A percentile compares a stretch with the other conserved stretches of the same genome.
These are phyloP conservation scores for Marasmius tenuissimus DNA, from an alignment of 1,284 basidiomycete species.

Conservation along the genomic window DNA sequence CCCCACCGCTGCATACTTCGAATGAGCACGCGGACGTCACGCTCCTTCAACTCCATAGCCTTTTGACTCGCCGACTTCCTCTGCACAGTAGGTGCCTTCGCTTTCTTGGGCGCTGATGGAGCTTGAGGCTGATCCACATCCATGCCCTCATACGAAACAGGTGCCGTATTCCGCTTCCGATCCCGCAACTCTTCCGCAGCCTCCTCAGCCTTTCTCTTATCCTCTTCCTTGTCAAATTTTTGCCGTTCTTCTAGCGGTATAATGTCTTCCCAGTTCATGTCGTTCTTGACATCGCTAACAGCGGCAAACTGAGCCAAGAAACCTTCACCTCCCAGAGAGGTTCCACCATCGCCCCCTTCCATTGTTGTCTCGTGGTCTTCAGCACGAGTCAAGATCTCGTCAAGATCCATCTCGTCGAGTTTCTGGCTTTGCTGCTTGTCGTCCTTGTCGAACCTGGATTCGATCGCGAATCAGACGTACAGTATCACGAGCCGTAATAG, in stretches of 20 bases:
- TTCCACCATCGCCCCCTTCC: slow-evolving; percentile 73
- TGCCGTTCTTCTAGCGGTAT: slow-evolving; percentile 93
- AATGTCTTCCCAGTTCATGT: slow-evolving; percentile 99
- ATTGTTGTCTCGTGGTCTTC: slow-evolving; percentile 93
- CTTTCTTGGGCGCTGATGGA: slow-evolving; percentile 68
- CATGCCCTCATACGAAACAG: slow-evolving; percentile 90
- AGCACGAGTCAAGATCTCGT: slow-evolving; percentile 95
- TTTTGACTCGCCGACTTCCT: slow-evolving; percentile 88
- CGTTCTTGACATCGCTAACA: slow-evolving; percentile 97
- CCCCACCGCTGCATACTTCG: slow-evolving; percentile 98
- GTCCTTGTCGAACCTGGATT: slow-evolving; percentile 90
- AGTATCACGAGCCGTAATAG: slow-evolving; percentile 6
- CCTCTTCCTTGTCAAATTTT: slow-evolving; percentile 84
- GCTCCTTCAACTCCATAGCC: slow-evolving; percentile 95
- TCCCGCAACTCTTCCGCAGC: slow-evolving; percentile 66
- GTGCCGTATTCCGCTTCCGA: slow-evolving; percentile 83
- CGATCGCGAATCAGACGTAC: slow-evolving; percentile 11
- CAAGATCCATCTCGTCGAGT: slow-evolving; percentile 98
- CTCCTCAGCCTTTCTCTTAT: slow-evolving; percentile 70
- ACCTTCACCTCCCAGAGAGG: slow-evolving; percentile 93
- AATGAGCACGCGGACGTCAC: slow-evolving; percentile 94
- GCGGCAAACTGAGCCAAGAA: slow-evolving; percentile 96
- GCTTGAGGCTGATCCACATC: slow-evolving; percentile 75
- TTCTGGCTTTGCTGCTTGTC: slow-evolving; percentile 92
- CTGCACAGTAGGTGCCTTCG: slow-evolving; percentile 64